Evolutionary conservation across 1,284 basidiomycete species (phyloP), one percentile per base, ranked within the genome.

Genomic region (Phylloboletellus chloephorus): DNA sequence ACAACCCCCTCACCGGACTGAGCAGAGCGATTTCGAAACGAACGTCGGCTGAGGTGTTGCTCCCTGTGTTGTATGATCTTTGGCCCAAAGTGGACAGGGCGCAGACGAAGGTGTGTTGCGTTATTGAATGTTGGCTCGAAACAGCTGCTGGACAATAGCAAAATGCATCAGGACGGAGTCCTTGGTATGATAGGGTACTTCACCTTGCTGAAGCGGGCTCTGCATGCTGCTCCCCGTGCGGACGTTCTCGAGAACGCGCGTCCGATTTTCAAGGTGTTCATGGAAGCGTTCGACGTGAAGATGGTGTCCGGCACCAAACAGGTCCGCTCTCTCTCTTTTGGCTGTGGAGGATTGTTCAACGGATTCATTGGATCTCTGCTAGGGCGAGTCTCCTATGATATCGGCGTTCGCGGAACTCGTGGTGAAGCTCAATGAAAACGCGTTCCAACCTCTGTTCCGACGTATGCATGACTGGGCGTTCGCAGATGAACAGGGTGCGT

Each of bases 391-490:
- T n/a, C 57, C 61, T 16, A 62, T 72, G n/a, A 74, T 91, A 47
- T 66, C 72, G 2, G 82, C 91, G 3, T 98, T 96, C 72, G 72
- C 87, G 16, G 86, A 94, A 58, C 69, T 98, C 12, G 88, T 94
- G 8, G 79, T 92, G 48, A 97, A 97, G 66, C 73, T 99, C 38
- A 97, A 95, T 56, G 96, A 98, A 58, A 78, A 82, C 0, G 77
- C 86, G 0, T 98, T 99, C 81, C 81, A 82, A 52, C 95, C 95
- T 2, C 68, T 98, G 13, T 96, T 97, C 73, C 79, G 93, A 46
- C 82, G 84, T 47, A 67, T 94, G 50, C 94, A 90, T 58, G 95
- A 99, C 62, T 99, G 96, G 95, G 92, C 92, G 0, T 94, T 94
- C 49, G 73, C 69, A 2, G 70, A 73, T 40, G 71, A 72, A 29